Evolutionary conservation across 140 eudicot genomes (phyloP).

Genomic region (Bidens hawaiensis): DNA sequence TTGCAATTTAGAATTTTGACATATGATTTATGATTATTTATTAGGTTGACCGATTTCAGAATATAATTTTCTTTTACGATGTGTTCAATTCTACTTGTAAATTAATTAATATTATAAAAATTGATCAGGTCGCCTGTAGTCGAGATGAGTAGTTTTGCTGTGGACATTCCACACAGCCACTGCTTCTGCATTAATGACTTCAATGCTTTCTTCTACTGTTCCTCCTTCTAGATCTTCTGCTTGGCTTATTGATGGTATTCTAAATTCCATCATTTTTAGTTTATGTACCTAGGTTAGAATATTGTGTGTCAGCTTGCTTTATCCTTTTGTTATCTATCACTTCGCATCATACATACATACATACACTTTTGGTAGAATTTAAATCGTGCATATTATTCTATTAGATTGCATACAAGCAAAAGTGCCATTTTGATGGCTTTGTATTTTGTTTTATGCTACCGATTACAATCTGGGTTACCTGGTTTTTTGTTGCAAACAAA

Average conservation of each 20-base stretch:
- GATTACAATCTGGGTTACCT: no score
- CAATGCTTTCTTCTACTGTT: constrained; percentile 70
- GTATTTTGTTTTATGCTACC: not conserved
- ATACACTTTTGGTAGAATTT: not conserved
- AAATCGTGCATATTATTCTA: not conserved
- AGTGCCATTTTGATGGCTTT: not conserved
- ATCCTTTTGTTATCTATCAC: no score
- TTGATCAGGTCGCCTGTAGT: constrained; percentile 91
- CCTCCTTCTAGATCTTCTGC: constrained; percentile 53
- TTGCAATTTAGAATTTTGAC: not conserved
- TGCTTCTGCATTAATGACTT: constrained; percentile 79
- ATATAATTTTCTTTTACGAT: no score
- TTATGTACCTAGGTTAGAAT: not conserved
- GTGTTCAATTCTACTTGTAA: no score
- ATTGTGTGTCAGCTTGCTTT: no score
- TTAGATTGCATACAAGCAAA: not conserved
- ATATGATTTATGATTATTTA: not conserved
- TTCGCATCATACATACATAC: no score
- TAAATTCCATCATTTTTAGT: no score
- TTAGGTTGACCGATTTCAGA: not conserved
- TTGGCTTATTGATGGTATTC: constrained; percentile 71
- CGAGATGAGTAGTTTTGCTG: constrained; percentile 51
- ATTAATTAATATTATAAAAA: no score
- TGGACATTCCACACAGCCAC: constrained; percentile 76
- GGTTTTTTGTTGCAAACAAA: not conserved